Evolutionary conservation across 148 eudicot species (phyloP), one percentile per base, ranked within the genome.

Genomic region (Hydrangea macrophylla): DNA sequence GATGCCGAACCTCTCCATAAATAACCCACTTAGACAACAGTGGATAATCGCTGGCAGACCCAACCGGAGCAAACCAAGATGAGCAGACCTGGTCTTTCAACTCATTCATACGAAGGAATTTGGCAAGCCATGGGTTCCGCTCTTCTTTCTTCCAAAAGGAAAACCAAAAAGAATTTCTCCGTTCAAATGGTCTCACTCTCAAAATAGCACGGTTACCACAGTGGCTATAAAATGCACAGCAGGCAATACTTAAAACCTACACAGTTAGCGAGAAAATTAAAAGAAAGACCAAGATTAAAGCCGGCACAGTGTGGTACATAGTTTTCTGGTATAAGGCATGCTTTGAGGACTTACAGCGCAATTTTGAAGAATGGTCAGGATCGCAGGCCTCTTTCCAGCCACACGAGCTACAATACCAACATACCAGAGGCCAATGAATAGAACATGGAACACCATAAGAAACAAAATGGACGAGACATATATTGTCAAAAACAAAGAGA

Each of bases 11-110:
- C 96, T 95, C 99, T 30, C 97, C 99, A 70, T 91, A 91, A 69
- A 91, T 91, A 60, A 95, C 96, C 99, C 99, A 95, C 84, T 95
- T 91, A 48, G 99, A 95, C 70, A 91, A 62, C 63, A 95, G 84
- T 10, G 99, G 99, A 74, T 91, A 95, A 82, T 95, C 99, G 71
- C 90, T 85, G n/a, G 97, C 99, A 55, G 97, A 95, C 35, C 99
- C 99, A 75, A 95, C 99, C 32, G 99, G 97, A 68, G 96, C 99
- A 83, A 91, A 91, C 99, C 99, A 95, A 63, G 97, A 95, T 62
- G 84, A 83, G 74, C 99, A 91, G 33, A 95, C 88, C 73, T 91
- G 90, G 63, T 91, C 88, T 79, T 95, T 95, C 33, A 91, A 83
- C 73, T 95, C 83, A 76, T 87, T 81, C 88, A 95, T 81, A 33